phyloP scores from a whole-genome alignment of 768 basidiomycete species.

The Gyrodon lividus region DNA sequence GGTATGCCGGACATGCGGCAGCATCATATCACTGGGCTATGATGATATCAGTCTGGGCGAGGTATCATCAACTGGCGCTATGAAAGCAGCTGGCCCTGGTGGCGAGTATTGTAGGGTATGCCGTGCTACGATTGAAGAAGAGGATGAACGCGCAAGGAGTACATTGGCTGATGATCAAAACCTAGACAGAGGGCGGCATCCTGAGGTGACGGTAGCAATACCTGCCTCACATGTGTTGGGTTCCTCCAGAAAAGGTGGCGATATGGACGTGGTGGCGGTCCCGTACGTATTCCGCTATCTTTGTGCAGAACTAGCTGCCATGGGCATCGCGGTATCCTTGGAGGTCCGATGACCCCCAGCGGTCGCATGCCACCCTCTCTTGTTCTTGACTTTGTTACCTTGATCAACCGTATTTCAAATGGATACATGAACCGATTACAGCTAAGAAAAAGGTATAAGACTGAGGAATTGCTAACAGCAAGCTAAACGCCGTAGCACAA shows the following conservation, averaged over 20 bases:
- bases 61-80: constrained; percentile 45
- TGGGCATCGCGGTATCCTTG: constrained; percentile 92
- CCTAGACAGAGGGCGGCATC: constrained; percentile 37
- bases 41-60: constrained; percentile 81
- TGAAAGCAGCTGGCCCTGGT: constrained; percentile 66
- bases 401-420: constrained; percentile 5
- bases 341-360: constrained; percentile 62
- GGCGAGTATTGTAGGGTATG: constrained; percentile 98
- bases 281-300: constrained; percentile 95
- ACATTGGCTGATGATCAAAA: constrained; percentile 57
- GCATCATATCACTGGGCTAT: constrained; percentile 93
- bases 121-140: constrained; percentile 64
- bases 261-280: constrained; percentile 92
- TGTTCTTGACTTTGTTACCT: not conserved
- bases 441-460: constrained; percentile 10
- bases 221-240: constrained; percentile 66
- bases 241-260: constrained; percentile 60
- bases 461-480: not conserved
- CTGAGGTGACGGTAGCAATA: constrained; percentile 64
- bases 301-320: constrained; percentile 95
- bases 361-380: not conserved
- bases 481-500: constrained; percentile 11
- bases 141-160: constrained; percentile 59
- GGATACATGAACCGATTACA: constrained; percentile 18
- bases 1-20: constrained; percentile 97